phyloP scores from a whole-genome alignment of 192 early-diverging fungal species.

The Umbelopsis sp. region DNA sequence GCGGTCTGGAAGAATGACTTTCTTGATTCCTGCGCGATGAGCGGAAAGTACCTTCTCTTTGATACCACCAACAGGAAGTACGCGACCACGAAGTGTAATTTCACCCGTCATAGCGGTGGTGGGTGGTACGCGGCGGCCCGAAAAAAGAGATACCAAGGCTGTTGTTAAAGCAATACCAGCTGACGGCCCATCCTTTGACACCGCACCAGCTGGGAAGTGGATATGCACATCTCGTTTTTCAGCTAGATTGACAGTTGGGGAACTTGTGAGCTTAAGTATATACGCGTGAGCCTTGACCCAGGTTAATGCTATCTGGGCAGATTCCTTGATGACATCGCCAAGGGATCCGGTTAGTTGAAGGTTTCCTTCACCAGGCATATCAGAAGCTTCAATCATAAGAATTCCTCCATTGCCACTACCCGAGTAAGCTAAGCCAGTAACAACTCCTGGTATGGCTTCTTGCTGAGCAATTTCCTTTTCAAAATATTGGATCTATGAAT shows the following conservation, averaged over 20 bases:
- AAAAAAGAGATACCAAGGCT: conserved; percentile 76
- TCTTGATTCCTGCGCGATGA: conserved; percentile 71
- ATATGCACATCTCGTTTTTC: conserved; percentile 73
- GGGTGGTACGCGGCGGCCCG: conserved; percentile 50
- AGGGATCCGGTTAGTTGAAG: conserved; percentile 71
- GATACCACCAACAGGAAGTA: conserved; percentile 83
- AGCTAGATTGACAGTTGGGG: conserved; percentile 40
- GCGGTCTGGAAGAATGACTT: conserved; percentile 68
- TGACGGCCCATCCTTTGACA: conserved; percentile 83
- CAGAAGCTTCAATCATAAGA: conserved; percentile 78
- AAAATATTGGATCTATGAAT: conserved; percentile 50
- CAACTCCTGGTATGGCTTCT: conserved; percentile 65
- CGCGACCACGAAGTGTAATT: conserved; percentile 78
- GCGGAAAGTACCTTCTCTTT: conserved; percentile 88
- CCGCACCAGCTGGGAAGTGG: conserved; percentile 80
- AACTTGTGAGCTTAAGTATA: conserved; percentile 50
- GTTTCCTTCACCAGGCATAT: conserved; percentile 71
- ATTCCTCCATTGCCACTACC: conserved; percentile 71
- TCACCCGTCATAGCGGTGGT: conserved; percentile 85
- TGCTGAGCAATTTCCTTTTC: conserved; percentile 70
- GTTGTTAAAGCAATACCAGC: conserved; percentile 73
- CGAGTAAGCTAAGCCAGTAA: conserved; percentile 83
- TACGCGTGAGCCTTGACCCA: conserved; percentile 74
- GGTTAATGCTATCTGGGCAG: conserved; percentile 69
- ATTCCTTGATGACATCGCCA: conserved; percentile 88